phyloP scores from a whole-genome alignment of 768 basidiomycete species.

The Inosperma sp. region DNA sequence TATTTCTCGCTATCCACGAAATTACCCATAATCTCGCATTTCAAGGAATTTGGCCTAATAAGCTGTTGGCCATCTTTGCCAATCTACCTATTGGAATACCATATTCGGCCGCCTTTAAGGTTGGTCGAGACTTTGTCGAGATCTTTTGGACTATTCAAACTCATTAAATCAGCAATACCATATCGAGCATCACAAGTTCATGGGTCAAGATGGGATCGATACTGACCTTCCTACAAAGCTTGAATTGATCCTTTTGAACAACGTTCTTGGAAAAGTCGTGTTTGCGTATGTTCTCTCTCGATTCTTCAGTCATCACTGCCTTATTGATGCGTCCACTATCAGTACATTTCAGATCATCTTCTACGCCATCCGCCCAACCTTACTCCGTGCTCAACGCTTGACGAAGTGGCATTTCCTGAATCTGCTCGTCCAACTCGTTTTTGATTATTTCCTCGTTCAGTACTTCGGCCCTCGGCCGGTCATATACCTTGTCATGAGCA shows the following conservation, averaged over 20 bases:
- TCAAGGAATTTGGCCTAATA: constrained; percentile 75
- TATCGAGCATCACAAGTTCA: constrained; percentile 92
- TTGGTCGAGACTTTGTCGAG: constrained; percentile 22
- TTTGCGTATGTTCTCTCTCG: constrained; percentile 66
- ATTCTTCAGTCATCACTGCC: not conserved
- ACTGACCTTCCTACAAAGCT: constrained; percentile 88
- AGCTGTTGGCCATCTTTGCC: constrained; percentile 82
- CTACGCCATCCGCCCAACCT: constrained; percentile 93
- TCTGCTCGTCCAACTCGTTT: constrained; percentile 58
- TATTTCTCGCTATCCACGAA: constrained; percentile 97
- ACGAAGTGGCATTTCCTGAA: constrained; percentile 87
- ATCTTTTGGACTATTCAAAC: not conserved
- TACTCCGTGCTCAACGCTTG: constrained; percentile 77
- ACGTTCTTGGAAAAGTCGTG: constrained; percentile 96
- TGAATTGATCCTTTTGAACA: constrained; percentile 84
- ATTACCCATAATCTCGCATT: constrained; percentile 98
- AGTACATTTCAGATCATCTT: constrained; percentile 98
- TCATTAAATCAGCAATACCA: constrained; percentile 65
- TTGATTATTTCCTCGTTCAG: constrained; percentile 64
- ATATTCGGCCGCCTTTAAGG: constrained; percentile 95
- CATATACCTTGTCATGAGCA: constrained; percentile 80
- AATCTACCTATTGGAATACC: constrained; percentile 94
- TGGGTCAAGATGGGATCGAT: constrained; percentile 95
- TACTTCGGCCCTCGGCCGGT: constrained; percentile 45
- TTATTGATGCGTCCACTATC: not conserved